Percentiles rank a stretch among this genome's conserved stretches.
Conservation (phyloP, 768 basidiomycete genomes). For the Suillus brevipes region DNA sequence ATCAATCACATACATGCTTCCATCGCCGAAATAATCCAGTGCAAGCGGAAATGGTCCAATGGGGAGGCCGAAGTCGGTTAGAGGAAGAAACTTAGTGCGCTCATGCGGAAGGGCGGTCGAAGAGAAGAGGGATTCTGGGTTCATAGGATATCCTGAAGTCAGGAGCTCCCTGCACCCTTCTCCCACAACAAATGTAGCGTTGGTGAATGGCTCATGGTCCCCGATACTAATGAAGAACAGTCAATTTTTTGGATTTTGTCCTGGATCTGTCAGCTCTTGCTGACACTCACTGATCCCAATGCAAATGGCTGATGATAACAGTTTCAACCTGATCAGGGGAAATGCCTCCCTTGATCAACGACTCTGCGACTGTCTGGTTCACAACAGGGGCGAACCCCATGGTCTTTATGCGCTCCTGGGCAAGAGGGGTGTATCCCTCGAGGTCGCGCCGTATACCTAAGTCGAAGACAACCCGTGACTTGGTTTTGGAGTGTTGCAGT, state of each 20-base stretch:
- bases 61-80: constrained; percentile 33
- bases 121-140: constrained; percentile 34
- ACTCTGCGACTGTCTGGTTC: constrained; percentile 36
- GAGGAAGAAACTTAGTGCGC: constrained; percentile 36
- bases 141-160: constrained; percentile 38
- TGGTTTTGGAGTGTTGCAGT: constrained; percentile 11
- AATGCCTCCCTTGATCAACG: constrained; percentile 47
- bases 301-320: constrained; percentile 50
- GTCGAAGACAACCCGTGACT: constrained; percentile 42
- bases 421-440: constrained; percentile 38
- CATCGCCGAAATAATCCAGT: constrained; percentile 54
- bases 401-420: constrained; percentile 29
- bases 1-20: constrained; percentile 54
- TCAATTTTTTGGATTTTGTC: constrained; percentile 29
- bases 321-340: constrained; percentile 41
- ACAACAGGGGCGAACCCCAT: constrained; percentile 26
- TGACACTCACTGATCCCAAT: constrained; percentile 49
- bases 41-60: constrained; percentile 50
- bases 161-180: constrained; percentile 35
- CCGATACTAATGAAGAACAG: constrained; percentile 49
- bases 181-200: constrained; percentile 46
- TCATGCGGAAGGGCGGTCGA: constrained; percentile 34
- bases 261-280: constrained; percentile 37
- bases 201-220: constrained; percentile 42
- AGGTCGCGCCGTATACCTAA: constrained; percentile 51